Conservation (phyloP, 441 rosid genomes). For the Viola pubescens region DNA sequence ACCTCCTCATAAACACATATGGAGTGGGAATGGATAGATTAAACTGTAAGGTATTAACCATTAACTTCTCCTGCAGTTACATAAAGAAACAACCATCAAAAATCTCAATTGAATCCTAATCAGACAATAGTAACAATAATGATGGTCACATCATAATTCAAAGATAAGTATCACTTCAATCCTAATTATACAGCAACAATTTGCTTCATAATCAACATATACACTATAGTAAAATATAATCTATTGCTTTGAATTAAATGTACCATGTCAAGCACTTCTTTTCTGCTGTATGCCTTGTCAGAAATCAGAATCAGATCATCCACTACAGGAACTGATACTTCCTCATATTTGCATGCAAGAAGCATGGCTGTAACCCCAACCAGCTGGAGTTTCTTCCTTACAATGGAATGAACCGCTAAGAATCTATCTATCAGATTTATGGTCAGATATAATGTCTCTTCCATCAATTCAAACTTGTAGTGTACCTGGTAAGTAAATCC, state of each 20-base stretch:
- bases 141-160: too few species aligned
- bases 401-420: constrained; percentile 52
- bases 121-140: too few species aligned
- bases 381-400: constrained; percentile 86
- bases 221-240: neutral
- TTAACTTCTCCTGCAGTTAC: constrained; percentile 61
- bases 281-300: constrained; percentile 72
- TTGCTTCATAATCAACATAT: too few species aligned
- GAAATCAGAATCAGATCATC: constrained; percentile 79
- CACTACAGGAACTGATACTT: constrained; percentile 81
- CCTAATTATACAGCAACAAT: too few species aligned
- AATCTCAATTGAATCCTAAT: too few species aligned
- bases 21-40: constrained; percentile 82
- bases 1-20: constrained; percentile 74
- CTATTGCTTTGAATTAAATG: neutral
- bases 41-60: constrained; percentile 65
- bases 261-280: constrained; percentile 83
- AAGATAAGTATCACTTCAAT: too few species aligned
- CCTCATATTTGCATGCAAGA: constrained; percentile 94
- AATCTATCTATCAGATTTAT: constrained; percentile 89
- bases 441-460: constrained; percentile 85
- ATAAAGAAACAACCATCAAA: neutral
- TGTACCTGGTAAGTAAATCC: constrained; percentile 57
- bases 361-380: constrained; percentile 90
- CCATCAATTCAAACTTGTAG: constrained; percentile 85